Base-by-base conservation (phyloP, 192 early-diverging fungal genomes). In the Rhizophagus prolifer region DNA sequence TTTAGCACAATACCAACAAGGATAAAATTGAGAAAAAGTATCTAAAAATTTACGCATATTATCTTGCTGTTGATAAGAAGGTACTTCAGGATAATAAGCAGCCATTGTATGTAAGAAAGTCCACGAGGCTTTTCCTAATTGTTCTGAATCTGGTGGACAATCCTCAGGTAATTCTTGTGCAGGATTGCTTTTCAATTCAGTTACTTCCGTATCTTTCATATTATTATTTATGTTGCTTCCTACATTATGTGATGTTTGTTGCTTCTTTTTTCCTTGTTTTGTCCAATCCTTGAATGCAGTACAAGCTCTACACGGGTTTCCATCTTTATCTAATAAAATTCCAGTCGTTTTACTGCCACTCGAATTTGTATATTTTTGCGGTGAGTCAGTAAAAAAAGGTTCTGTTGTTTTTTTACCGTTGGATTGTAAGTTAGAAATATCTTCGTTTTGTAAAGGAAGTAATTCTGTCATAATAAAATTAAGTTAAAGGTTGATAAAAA, bases 41-140 rank as follows among this genome's bases (percentile, higher is more conserved):
- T 75, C 75, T 54, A 97, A 79, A 54, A 98, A 87, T 0, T 82
- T 80, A 76, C 81, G 80, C 95, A 97, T 97, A 74, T 85, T 88
- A 16, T 83, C 77, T 82, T 93, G 91, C 80, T 99, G 91, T 58
- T 82, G 77, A 1, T 73, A 50, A 2, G 91, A 88, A 0, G 97
- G 94, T 21, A 79, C 82, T 30, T 94, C 90, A 0, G 97, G 96
- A 79, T 99, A 99, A 84, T 99, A 97, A 0, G 96, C 95, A 4
- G 96, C 95, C 91, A 97, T 96, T 1, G 96, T 96, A 81, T 99
- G 97, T 65, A 99, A 85, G 71, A 98, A 95, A 5, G 96, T 98
- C 97, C 97, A 99, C 0, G 95, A 95, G n/a, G 94, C 88, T 5
- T 87, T 83, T 28, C 97, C 97, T 25, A 99, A 91, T 38, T 86